A percentile compares a stretch with the other conserved stretches of the same genome.
phyloP scores from a whole-genome alignment of 805 yeast genomes.

The Grigorovia humatica region DNA sequence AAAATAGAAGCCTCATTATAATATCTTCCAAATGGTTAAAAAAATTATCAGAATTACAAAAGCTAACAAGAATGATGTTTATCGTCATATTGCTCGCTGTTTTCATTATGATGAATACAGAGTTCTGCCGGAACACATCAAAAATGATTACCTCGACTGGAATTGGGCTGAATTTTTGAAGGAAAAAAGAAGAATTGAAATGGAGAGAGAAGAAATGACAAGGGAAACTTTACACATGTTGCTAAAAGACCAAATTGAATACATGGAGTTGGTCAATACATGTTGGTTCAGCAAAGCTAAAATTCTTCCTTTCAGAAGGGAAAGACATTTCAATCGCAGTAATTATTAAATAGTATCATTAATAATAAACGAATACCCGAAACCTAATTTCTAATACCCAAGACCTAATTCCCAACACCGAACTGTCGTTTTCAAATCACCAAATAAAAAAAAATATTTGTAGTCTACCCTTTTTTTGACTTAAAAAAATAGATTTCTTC shows the following conservation, averaged over 20 bases:
- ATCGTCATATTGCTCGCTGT: neutral
- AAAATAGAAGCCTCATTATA: neutral
- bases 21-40: neutral
- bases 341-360: neutral
- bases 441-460: too few species aligned
- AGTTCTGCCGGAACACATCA: neutral
- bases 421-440: too few species aligned
- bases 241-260: neutral
- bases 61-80: neutral
- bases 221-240: neutral
- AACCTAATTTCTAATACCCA: too few species aligned
- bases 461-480: too few species aligned
- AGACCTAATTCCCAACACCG: too few species aligned
- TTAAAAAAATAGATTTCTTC: too few species aligned
- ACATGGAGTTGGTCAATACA: neutral
- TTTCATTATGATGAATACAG: neutral
- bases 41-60: neutral
- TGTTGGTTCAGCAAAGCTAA: constrained; percentile 1
- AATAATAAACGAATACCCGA: too few species aligned
- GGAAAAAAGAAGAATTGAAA: neutral
- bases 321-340: neutral
- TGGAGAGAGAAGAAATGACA: neutral
- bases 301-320: neutral
- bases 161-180: constrained; percentile 1
- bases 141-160: constrained; percentile 3